A percentile compares a stretch with the other conserved stretches of the same genome.
Conservation (phyloP, 306 rosid species). For the Dalbergia cultrata region DNA sequence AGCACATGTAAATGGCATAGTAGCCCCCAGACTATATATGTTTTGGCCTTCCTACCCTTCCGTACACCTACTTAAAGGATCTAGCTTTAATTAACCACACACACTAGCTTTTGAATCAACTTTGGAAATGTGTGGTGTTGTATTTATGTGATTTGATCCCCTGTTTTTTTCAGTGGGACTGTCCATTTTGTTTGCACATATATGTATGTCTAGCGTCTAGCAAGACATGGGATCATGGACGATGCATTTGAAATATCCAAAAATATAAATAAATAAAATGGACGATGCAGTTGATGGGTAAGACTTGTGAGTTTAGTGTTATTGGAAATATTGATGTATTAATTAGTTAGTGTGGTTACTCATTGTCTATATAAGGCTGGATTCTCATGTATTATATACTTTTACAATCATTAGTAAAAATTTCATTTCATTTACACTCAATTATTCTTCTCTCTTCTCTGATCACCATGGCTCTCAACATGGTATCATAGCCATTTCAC, state of each 20-base stretch:
- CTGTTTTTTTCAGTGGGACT: constrained; percentile 45
- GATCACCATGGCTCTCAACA: too few species aligned
- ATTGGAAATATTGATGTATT: too few species aligned
- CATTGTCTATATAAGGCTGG: too few species aligned
- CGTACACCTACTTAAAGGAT: constrained; percentile 42
- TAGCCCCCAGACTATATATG: constrained; percentile 11
- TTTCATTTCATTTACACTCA: too few species aligned
- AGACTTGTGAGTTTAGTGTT: constrained; percentile 40
- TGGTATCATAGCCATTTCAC: too few species aligned
- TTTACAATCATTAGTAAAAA: too few species aligned
- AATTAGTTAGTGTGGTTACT: too few species aligned
- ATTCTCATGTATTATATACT: too few species aligned
- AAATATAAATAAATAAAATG: too few species aligned
- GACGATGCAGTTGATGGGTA: constrained; percentile 41
- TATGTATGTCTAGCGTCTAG: constrained; percentile 35
- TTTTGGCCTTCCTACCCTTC: constrained; percentile 20
- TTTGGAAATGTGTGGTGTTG: constrained; percentile 44
- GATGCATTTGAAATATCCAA: constrained; percentile 45
- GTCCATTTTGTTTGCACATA: constrained; percentile 46
- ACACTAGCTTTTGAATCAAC: constrained; percentile 31
- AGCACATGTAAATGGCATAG: constrained; percentile 34
- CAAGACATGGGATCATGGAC: constrained; percentile 41
- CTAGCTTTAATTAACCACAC: constrained; percentile 43
- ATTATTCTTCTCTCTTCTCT: too few species aligned
- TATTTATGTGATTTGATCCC: constrained; percentile 18